A percentile compares a stretch with the other conserved stretches of the same genome.
Evolutionary conservation across 2,329 filamentous ascomycete genomes (phyloP).

Genomic region (Hypomyces rosellus): DNA sequence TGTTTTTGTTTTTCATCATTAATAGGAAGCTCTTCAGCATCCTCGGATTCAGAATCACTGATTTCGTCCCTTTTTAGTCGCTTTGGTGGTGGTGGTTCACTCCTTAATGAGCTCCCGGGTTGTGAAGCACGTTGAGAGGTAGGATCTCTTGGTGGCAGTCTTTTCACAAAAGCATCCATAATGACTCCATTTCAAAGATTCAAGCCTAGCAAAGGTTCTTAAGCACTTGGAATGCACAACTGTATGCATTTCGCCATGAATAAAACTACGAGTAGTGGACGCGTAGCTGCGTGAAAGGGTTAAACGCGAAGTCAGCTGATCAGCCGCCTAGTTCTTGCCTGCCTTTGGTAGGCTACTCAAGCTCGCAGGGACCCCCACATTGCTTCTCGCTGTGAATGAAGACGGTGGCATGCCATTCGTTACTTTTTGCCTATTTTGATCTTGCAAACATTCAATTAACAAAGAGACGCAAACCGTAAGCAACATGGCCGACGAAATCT

Average conservation of each 20-base stretch:
- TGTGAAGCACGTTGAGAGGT: background rate
- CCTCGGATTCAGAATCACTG: slow-evolving; percentile 17
- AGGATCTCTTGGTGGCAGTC: slow-evolving; percentile 18
- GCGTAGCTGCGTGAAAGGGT: slow-evolving; percentile 8
- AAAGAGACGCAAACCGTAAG: slow-evolving; percentile 1
- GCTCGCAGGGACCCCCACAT: no score
- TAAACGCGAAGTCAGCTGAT: slow-evolving; percentile 37
- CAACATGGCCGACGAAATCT: slow-evolving; percentile 26
- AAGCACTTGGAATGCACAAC: background rate
- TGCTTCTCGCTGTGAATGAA: no score
- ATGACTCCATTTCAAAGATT: slow-evolving; percentile 10
- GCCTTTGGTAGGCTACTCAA: no score
- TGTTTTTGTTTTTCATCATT: background rate
- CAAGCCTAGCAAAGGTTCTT: background rate
- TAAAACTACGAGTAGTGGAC: slow-evolving; percentile 6
- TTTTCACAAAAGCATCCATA: slow-evolving; percentile 35
- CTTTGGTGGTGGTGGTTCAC: slow-evolving; percentile 18
- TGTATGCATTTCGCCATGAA: background rate
- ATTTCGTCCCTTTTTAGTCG: slow-evolving; percentile 24
- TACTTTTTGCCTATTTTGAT: no score
- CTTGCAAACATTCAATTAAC: background rate
- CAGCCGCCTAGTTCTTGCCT: background rate
- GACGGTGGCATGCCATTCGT: no score
- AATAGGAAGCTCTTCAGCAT: slow-evolving; percentile 10
- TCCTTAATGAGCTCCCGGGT: background rate